Evolutionary conservation across 371 early-diverging fungal species (phyloP).

Genomic region (Dinochytrium kinnereticum): DNA sequence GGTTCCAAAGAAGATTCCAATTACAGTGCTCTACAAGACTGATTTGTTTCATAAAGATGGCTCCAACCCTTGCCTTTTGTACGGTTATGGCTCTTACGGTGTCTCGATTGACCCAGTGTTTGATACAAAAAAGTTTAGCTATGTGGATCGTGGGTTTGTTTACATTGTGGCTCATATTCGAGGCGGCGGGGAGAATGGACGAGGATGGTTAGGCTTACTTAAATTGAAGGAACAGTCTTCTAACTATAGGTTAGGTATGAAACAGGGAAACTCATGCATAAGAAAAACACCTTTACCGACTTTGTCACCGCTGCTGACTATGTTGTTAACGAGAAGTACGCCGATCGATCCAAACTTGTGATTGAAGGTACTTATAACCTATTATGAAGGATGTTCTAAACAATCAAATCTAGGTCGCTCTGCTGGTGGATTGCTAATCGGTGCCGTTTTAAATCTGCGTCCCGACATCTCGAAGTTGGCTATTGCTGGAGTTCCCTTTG

Average conservation of each 20-base stretch:
- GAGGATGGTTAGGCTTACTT: conserved; percentile 41
- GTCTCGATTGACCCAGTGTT: conserved; percentile 42
- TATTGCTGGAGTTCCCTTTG: conserved; percentile 55
- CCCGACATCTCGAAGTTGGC: conserved; percentile 49
- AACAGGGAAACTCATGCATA: conserved; percentile 53
- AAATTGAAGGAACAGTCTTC: not conserved
- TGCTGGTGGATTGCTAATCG: conserved; percentile 57
- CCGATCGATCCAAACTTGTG: conserved; percentile 39
- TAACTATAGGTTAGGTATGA: conserved; percentile 36
- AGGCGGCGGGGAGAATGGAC: conserved; percentile 54
- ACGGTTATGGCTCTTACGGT: conserved; percentile 56
- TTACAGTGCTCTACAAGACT: conserved; percentile 49
- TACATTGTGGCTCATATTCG: conserved; percentile 48
- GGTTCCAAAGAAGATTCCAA: conserved; percentile 45
- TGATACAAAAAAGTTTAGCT: conserved; percentile 31
- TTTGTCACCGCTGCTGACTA: conserved; percentile 49
- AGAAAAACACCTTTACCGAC: conserved; percentile 57
- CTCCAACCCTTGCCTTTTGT: conserved; percentile 41
- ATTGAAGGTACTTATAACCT: conserved; percentile 43
- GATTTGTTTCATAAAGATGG: conserved; percentile 42
- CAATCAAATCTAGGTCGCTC: conserved; percentile 29
- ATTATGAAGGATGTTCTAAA: not conserved
- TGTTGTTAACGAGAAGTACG: conserved; percentile 41
- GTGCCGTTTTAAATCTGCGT: conserved; percentile 48
- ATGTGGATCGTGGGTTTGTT: conserved; percentile 52